Evolutionary conservation across 2,329 filamentous ascomycete genomes (phyloP), one percentile per base, ranked within the genome.

Genomic region (Sclerotinia spermophila): DNA sequence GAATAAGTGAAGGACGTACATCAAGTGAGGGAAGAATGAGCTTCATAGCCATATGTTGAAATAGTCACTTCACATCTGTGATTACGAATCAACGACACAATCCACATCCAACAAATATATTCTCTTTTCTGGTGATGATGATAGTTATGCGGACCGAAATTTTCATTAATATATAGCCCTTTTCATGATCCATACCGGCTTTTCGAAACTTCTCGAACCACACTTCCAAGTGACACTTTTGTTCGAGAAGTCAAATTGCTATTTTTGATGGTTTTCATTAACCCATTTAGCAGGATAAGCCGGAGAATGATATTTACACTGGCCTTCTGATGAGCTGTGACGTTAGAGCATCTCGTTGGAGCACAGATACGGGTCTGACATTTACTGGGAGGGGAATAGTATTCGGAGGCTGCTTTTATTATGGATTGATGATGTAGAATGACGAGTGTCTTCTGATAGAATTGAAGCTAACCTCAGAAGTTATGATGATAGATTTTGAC

Each of bases 341-440:
- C 82, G 81, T 82, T 85, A 82, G 83, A 88, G 86, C 79, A 82
- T 80, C 83, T 84, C 83, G 82, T 85, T 82, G 81, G 82, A 86
- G 87, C 86, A 90, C 88, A 90, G 87, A 90, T 90, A 89, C 87
- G 86, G 87, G 86, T 82, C 83, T 82, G 80, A 89, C 86, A 89
- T 74, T 65, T 40, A 30, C 15, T 8, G n/a, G 13, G 27, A 5
- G n/a, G 13, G 27, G 13, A 42, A 42, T 15, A 42, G 13, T 42
- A 42, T 42, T 42, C 40, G 4, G 48, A 8, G 24, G 30, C 13
- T 7, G 38, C 15, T 17, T 45, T 48, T 38, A 65, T 24, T 44
- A 13, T 5, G 6, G 13, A 51, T 51, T 27, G 0, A 38, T 27
- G 6, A 38, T 21, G 5, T 27, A 53, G 24, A 35, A 53, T 53